Conservation (phyloP, 805 yeast species). For the Spencermartinsiella europaea region DNA sequence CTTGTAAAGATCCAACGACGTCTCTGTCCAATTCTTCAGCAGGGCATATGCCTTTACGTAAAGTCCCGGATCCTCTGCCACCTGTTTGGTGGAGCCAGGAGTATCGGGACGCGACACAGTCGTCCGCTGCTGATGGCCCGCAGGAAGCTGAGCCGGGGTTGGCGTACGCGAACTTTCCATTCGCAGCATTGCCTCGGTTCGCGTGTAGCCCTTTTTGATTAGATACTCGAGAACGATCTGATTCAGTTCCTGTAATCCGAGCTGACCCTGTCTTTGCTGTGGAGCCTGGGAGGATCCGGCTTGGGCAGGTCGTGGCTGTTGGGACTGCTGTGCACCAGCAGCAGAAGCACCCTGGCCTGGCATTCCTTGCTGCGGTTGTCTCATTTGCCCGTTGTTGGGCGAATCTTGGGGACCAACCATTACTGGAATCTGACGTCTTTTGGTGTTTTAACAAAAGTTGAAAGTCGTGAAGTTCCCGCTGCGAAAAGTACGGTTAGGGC, state of each 20-base stretch:
- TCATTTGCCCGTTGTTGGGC: background rate
- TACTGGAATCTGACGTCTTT: background rate
- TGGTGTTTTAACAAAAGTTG: no score
- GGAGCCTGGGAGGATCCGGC: background rate
- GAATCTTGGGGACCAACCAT: background rate
- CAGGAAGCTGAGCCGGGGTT: constrained; percentile 21
- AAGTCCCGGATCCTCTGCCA: constrained; percentile 51
- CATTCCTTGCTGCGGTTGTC: no score
- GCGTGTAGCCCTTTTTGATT: constrained; percentile 88
- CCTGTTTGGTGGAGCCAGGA: constrained; percentile 27
- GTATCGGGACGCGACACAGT: constrained; percentile 14
- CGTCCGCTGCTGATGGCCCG: constrained; percentile 17
- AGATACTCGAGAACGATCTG: constrained; percentile 88
- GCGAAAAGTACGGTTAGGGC: no score
- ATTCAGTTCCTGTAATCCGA: constrained; percentile 54
- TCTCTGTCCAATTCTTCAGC: constrained; percentile 82
- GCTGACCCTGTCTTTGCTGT: background rate
- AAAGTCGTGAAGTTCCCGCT: no score
- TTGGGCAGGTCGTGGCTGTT: background rate
- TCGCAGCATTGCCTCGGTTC: constrained; percentile 90
- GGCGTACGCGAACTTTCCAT: constrained; percentile 51
- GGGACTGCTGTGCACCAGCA: background rate
- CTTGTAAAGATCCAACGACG: constrained; percentile 82
- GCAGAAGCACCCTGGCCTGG: no score
- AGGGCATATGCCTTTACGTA: constrained; percentile 77